Percentiles rank a stretch among this genome's conserved stretches.
These are phyloP conservation scores for Populus trichocarpa DNA, from an alignment of 441 rosid genomes.

Conservation along the genomic window DNA sequence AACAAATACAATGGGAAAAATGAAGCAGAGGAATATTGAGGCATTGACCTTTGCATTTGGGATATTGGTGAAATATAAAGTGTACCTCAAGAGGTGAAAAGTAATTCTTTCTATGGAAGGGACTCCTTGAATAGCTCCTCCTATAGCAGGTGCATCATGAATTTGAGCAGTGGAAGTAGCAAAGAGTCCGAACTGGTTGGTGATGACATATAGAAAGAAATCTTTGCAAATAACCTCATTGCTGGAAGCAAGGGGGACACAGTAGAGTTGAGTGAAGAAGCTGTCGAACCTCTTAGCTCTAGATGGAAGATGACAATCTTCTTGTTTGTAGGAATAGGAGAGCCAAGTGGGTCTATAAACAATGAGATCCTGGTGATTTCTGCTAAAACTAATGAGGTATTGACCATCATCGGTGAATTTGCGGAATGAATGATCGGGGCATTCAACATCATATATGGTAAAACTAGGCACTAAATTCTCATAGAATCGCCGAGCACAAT, in stretches of 20 bases:
- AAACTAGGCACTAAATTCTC: constrained; percentile 87
- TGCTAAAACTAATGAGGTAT: constrained; percentile 85
- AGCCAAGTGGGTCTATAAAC: constrained; percentile 92
- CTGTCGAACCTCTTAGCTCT: constrained; percentile 77
- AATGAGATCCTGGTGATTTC: constrained; percentile 77
- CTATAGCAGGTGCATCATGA: constrained; percentile 70
- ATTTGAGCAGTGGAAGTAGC: constrained; percentile 89
- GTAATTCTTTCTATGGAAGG: constrained; percentile 88
- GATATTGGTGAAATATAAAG: background rate
- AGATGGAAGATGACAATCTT: constrained; percentile 62
- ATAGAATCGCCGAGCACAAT: constrained; percentile 75
- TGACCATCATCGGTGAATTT: constrained; percentile 96
- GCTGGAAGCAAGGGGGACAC: constrained; percentile 69
- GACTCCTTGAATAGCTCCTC: constrained; percentile 76
- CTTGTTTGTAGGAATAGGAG: constrained; percentile 62
- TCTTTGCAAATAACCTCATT: constrained; percentile 91
- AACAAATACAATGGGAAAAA: background rate
- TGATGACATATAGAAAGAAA: constrained; percentile 74
- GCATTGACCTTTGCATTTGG: too few species aligned
- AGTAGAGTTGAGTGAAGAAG: constrained; percentile 74
- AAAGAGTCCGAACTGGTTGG: constrained; percentile 70
- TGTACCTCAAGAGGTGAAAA: constrained; percentile 70
- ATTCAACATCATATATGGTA: constrained; percentile 80
- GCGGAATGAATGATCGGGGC: constrained; percentile 86
- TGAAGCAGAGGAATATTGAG: background rate